Conservation (phyloP, 2,329 filamentous ascomycete species). For the Colletotrichum zoysiae region DNA sequence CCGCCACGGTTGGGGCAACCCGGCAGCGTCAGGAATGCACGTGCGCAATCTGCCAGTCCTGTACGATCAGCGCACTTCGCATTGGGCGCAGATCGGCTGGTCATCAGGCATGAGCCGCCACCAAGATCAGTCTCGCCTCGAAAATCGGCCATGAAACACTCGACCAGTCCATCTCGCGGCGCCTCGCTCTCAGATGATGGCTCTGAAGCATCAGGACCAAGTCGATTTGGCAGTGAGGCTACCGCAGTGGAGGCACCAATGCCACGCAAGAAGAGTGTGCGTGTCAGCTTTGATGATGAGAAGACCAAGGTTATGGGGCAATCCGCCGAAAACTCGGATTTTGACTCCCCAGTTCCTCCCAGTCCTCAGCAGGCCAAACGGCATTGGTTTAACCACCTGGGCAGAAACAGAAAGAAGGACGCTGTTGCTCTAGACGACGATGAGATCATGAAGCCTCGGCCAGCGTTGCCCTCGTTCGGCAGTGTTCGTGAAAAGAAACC, state of each 20-base stretch:
- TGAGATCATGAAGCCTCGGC: conserved; percentile 79
- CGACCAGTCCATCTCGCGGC: conserved; percentile 65
- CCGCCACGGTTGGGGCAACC: conserved; percentile 32
- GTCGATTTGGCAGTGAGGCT: conserved; percentile 43
- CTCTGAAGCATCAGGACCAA: conserved; percentile 58
- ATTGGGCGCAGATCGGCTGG: conserved; percentile 64
- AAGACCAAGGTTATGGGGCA: conserved; percentile 67
- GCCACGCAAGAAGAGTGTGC: conserved; percentile 72
- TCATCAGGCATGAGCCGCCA: conserved; percentile 76
- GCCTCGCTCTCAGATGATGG: conserved; percentile 64
- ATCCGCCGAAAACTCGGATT: conserved; percentile 52
- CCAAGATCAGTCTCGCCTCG: conserved; percentile 79
- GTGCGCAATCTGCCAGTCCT: conserved; percentile 71
- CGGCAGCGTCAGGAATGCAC: conserved; percentile 45
- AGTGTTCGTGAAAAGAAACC: conserved; percentile 76
- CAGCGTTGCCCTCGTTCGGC: conserved; percentile 80
- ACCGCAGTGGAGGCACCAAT: conserved; percentile 51
- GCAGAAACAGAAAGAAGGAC: conserved; percentile 65
- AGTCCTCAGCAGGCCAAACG: conserved; percentile 56
- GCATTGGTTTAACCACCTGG: conserved; percentile 61
- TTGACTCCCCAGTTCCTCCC: conserved; percentile 55
- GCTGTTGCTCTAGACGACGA: conserved; percentile 66
- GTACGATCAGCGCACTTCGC: conserved; percentile 77
- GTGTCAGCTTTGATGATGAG: conserved; percentile 84
- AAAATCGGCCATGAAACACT: conserved; percentile 80